Percentiles rank a stretch among this genome's conserved stretches.
These are phyloP conservation scores for Graphiopsis chlorocephala DNA, from an alignment of 2,329 filamentous ascomycete species.

Conservation along the genomic window DNA sequence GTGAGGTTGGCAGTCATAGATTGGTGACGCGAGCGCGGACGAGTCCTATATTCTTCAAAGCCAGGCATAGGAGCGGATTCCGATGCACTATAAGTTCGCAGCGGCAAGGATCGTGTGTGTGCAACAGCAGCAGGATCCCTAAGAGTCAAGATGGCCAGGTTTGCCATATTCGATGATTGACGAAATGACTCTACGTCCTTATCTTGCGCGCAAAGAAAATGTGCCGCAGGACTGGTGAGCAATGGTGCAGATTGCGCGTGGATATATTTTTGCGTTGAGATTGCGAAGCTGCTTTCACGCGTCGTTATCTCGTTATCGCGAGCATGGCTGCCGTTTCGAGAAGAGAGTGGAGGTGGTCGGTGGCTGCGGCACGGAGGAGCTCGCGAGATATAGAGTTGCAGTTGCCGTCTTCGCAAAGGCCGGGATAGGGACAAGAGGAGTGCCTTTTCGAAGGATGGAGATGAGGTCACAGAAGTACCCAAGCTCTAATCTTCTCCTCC, in stretches of 20 bases:
- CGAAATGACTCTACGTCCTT: background rate
- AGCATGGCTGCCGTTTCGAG: conserved; percentile 9
- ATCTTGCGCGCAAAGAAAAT: background rate
- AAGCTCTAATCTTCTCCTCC: conserved; percentile 1
- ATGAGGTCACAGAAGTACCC: conserved; percentile 9
- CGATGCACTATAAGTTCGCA: conserved; percentile 13
- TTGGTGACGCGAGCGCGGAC: conserved; percentile 12
- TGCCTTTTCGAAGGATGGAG: background rate
- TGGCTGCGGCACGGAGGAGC: background rate
- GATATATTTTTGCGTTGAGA: background rate
- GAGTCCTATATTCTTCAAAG: background rate
- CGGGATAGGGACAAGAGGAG: no score
- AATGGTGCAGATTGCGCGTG: background rate
- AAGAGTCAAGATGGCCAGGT: conserved; percentile 2
- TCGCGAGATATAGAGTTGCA: background rate
- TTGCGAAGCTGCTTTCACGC: background rate
- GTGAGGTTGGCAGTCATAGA: conserved; percentile 12
- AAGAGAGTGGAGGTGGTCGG: background rate
- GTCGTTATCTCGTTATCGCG: conserved; percentile 15
- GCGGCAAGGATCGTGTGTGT: conserved; percentile 4
- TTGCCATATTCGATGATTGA: conserved; percentile 6
- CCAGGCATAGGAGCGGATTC: background rate
- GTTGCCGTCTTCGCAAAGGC: background rate
- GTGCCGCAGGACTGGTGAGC: background rate
- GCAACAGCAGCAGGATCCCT: background rate